Conservation (phyloP, 1,139 yeast genomes). For the Meyerozyma smithsonii region DNA sequence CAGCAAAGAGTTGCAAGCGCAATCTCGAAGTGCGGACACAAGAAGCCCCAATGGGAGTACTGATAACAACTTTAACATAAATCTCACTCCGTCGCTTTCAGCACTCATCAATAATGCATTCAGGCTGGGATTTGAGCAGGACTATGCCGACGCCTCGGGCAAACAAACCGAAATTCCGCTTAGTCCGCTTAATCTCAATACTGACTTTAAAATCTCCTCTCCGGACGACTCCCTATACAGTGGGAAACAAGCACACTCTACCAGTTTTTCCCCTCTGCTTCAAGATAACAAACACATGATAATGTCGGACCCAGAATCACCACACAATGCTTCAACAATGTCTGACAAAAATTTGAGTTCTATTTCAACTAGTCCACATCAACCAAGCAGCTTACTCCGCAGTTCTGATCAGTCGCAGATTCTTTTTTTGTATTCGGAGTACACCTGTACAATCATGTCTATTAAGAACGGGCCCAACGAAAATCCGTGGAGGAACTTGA, state of each 20-base stretch:
- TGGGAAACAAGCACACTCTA: background rate
- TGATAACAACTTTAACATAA: constrained; percentile 11
- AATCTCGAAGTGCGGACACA: background rate
- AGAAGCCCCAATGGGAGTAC: constrained; percentile 3
- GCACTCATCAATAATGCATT: constrained; percentile 42
- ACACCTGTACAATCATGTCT: constrained; percentile 60
- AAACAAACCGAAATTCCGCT: constrained; percentile 19
- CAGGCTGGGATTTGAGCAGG: constrained; percentile 3
- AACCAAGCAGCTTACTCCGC: constrained; percentile 10
- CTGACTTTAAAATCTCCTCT: constrained; percentile 1
- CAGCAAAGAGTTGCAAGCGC: background rate
- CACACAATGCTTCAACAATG: background rate
- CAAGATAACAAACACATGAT: background rate
- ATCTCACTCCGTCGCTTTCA: constrained; percentile 40
- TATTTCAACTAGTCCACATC: background rate
- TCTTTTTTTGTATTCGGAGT: constrained; percentile 31
- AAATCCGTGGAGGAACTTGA: constrained; percentile 62
- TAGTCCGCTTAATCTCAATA: constrained; percentile 27
- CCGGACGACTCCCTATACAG: background rate
- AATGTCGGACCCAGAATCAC: background rate
- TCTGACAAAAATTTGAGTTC: background rate
- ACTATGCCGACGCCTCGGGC: background rate
- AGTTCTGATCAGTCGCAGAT: constrained; percentile 34
- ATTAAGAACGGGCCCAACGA: constrained; percentile 60
- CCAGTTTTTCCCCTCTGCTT: background rate